These are phyloP conservation scores for Salvia rosmarinus DNA, from an alignment of 257 asterid species.

Conservation along the genomic window DNA sequence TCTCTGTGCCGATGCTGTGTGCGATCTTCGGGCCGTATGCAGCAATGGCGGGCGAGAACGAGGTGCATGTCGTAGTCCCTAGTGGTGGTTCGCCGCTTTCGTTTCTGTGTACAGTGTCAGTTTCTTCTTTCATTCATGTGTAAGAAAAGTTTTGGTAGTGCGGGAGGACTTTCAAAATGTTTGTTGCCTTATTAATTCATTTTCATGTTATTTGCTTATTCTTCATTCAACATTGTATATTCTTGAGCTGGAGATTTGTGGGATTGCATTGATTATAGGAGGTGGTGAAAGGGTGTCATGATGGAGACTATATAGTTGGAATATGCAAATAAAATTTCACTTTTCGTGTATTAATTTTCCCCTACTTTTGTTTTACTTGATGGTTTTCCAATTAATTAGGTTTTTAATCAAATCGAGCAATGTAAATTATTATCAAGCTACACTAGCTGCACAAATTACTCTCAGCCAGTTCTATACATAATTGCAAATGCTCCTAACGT, in stretches of 20 bases:
- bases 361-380: neutral
- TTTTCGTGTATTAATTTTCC: constrained; percentile 4
- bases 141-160: constrained; percentile 97
- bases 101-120: constrained; percentile 71
- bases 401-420: too few species aligned
- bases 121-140: constrained; percentile 67
- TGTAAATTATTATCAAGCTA: too few species aligned
- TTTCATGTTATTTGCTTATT: constrained; percentile 38
- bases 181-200: constrained; percentile 38
- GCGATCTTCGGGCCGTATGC: constrained; percentile 46
- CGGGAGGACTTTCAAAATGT: constrained; percentile 46
- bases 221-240: constrained; percentile 64
- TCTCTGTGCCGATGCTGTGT: constrained; percentile 35
- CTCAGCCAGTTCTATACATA: too few species aligned
- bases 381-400: neutral
- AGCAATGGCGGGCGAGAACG: constrained; percentile 31
- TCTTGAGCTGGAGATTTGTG: constrained; percentile 44
- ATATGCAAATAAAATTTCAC: constrained; percentile 41
- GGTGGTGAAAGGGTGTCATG: constrained; percentile 39
- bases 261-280: constrained; percentile 44
- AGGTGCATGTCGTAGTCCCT: constrained; percentile 2
- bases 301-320: constrained; percentile 41
- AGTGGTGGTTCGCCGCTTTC: constrained; percentile 38
- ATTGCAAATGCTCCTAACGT: too few species aligned
- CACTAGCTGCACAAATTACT: too few species aligned